These are phyloP conservation scores for Allantophomopsis lycopodina DNA, from an alignment of 2,329 filamentous ascomycete species.

Conservation along the genomic window DNA sequence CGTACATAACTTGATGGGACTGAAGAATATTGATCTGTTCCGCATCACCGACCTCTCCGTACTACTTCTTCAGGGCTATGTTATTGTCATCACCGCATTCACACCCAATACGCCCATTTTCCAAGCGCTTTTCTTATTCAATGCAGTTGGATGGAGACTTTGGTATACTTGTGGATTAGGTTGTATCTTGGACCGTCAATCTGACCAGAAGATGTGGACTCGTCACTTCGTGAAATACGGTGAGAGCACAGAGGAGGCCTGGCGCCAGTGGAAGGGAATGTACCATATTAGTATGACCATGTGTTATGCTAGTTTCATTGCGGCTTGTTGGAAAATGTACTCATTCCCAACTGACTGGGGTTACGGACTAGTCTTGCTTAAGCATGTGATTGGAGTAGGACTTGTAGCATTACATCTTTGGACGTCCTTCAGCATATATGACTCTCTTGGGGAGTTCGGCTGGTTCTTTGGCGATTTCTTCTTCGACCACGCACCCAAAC, in stretches of 20 bases:
- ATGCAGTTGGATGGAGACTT: slow-evolving; percentile 71
- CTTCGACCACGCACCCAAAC: slow-evolving; percentile 75
- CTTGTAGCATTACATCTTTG: slow-evolving; percentile 81
- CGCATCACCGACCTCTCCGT: slow-evolving; percentile 75
- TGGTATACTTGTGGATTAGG: slow-evolving; percentile 90
- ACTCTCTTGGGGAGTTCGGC: slow-evolving; percentile 91
- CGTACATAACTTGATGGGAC: slow-evolving; percentile 72
- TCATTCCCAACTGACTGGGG: slow-evolving; percentile 73
- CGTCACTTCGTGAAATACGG: slow-evolving; percentile 96
- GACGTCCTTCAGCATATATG: slow-evolving; percentile 88
- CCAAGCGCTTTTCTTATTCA: slow-evolving; percentile 67
- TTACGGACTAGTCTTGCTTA: slow-evolving; percentile 72
- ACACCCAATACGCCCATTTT: slow-evolving; percentile 66
- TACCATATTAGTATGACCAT: slow-evolving; percentile 88
- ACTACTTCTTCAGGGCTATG: slow-evolving; percentile 61
- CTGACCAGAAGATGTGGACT: slow-evolving; percentile 86
- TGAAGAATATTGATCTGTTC: slow-evolving; percentile 77
- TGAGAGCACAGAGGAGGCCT: slow-evolving; percentile 79
- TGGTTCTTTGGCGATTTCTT: slow-evolving; percentile 99
- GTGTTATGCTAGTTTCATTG: slow-evolving; percentile 79
- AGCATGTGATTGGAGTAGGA: slow-evolving; percentile 72
- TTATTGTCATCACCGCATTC: slow-evolving; percentile 57
- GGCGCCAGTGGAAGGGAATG: slow-evolving; percentile 94
- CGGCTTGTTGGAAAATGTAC: slow-evolving; percentile 96
- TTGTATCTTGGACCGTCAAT: slow-evolving; percentile 72